Base-by-base conservation (phyloP, 106 monocot genomes). In the Acorus calamus region DNA sequence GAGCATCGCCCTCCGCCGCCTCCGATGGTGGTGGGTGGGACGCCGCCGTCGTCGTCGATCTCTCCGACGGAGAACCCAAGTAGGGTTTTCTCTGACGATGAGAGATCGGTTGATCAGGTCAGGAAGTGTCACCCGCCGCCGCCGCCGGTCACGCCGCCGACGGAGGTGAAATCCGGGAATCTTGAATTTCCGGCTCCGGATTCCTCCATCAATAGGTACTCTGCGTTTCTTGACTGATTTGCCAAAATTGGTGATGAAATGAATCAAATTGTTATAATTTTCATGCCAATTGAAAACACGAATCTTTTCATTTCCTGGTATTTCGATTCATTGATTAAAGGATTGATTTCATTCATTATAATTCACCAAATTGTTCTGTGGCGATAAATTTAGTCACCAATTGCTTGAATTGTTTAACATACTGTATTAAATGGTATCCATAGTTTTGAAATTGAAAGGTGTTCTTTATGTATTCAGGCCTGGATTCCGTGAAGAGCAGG, bases 21-120 rank as follows among this genome's bases (percentile, higher is more conserved):
- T 57, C 67, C 47, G 42, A 44, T 28, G 44, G 62, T 4, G 14
- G 50, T 9, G 48, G 43, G 2, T 11, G 46, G 10, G 73, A 13
- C 50, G 43, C 8, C n/a, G n/a, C n/a, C 2, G 11, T 3, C 71
- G 14, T 8, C 71, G 2, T 61, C 65, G 28, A 73, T 81, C 43
- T 79, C 83, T 6, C 80, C 89, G 0, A 71, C 77, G 0, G 86
- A 83, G 9, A 84, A 78, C 56, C 61, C 67, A 4, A 72, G 63
- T 6, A 64, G 71, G 8, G 71, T 46, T 50, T 72, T 79, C 55
- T 92, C 86, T 0, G 79, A 80, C 42, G 86, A 94, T 9, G 86
- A 89, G 50, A 94, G 77, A 51, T 71, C 77, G 44, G 85, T 28
- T 28, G 28, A 28, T 28, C 28, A 28, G 86, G 11, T 70, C 70